Base-by-base conservation (phyloP, 371 early-diverging fungal genomes). In the Mortierella sp. region DNA sequence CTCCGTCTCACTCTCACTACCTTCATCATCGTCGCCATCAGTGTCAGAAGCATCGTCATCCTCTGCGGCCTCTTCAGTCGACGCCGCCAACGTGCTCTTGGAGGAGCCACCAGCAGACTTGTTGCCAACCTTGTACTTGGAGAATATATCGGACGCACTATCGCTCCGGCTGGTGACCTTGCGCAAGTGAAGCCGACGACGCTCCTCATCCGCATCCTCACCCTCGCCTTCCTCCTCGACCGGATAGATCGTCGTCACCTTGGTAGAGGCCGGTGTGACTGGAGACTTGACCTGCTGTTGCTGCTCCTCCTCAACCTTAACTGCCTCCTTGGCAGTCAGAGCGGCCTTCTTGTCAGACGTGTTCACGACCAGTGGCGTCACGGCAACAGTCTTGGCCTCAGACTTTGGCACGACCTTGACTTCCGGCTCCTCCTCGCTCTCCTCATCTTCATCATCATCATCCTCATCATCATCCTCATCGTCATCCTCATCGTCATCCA, bases 401-500 rank as follows among this genome's bases (percentile, higher is more conserved):
- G 44, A 46, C 48, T 21, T 74, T 6, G 14, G n/a, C 14, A n/a
- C 44, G 12, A 4, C 32, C 11, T 78, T 44, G 29, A 32, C 54
- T 51, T 51, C 51, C 0, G 10, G 27, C 49, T 35, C 48, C 21
- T 48, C 54, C 51, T 78, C 79, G 12, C 60, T 56, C 11, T 70
- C 56, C 10, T 73, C 49, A 18, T 77, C 77, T 0, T 74, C 54
- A 4, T 80, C 74, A 4, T 71, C 56, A 6, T 78, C 78, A 3
- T 78, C 78, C 0, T 83, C 78, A 0, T 72, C 76, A 8, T 76
- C 79, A 8, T 79, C 76, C n/a, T 77, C 81, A 27, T 78, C 81
- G 1, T 84, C 85, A 27, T 78, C 81, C 0, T 84, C 85, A 11
- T 85, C 82, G 48, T 86, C 86, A 16, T 78, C 79, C 72, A 86